These are phyloP conservation scores for Colletotrichum sp. DNA, from an alignment of 2,329 filamentous ascomycete species.

Conservation along the genomic window DNA sequence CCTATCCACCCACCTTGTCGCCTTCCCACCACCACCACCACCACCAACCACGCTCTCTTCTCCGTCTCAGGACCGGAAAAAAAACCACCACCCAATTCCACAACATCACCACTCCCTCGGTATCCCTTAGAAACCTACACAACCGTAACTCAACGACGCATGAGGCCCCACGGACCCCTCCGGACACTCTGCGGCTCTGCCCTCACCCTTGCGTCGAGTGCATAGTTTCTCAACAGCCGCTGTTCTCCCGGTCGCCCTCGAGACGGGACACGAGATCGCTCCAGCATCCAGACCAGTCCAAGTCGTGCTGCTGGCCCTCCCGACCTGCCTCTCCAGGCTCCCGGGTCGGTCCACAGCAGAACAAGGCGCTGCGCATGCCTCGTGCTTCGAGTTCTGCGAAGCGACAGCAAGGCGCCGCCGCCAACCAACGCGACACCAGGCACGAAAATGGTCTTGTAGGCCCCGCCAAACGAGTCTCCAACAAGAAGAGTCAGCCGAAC, in stretches of 20 bases:
- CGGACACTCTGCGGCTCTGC: constrained; percentile 4
- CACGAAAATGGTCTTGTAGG: constrained; percentile 90
- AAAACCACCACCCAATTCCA: constrained; percentile 7
- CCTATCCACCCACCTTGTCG: neutral
- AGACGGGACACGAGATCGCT: constrained; percentile 9
- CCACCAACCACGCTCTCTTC: neutral
- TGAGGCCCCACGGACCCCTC: constrained; percentile 5
- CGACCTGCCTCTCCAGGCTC: constrained; percentile 35
- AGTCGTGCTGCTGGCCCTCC: constrained; percentile 37
- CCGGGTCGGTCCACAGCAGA: constrained; percentile 41
- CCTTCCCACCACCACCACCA: neutral
- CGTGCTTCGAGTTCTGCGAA: constrained; percentile 63
- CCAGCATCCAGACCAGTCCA: constrained; percentile 18
- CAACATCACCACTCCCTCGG: constrained; percentile 1
- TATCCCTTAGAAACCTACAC: neutral
- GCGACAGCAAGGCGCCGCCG: constrained; percentile 65
- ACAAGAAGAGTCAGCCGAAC: constrained; percentile 52
- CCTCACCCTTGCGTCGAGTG: constrained; percentile 15
- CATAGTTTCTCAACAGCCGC: constrained; percentile 10
- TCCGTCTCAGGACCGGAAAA: neutral
- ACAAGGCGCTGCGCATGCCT: constrained; percentile 59
- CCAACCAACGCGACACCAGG: constrained; percentile 72
- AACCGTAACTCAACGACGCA: constrained; percentile 3
- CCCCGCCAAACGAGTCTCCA: constrained; percentile 42
- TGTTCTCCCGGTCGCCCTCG: constrained; percentile 23